Evolutionary conservation across 768 basidiomycete genomes (phyloP).

Genomic region (Tephrocybe sp.): DNA sequence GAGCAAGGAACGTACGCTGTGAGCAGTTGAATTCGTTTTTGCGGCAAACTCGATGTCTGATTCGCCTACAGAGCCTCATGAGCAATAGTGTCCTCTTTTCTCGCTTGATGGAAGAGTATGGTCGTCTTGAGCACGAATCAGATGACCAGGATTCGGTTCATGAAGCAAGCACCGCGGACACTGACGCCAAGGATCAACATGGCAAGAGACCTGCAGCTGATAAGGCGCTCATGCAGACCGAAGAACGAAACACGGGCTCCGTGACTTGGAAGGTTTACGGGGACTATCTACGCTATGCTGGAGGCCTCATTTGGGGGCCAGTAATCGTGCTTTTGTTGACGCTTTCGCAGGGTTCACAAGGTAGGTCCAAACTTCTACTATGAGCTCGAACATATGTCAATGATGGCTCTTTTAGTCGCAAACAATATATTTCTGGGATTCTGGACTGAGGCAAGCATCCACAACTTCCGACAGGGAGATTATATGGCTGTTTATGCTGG

Average conservation of each 20-base stretch:
- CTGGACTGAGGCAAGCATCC: constrained; percentile 60
- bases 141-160: constrained; percentile 24
- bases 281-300: constrained; percentile 45
- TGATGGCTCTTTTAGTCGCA: constrained; percentile 36
- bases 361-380: constrained; percentile 24
- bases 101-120: constrained; percentile 54
- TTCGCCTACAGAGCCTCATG: constrained; percentile 38
- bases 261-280: constrained; percentile 47
- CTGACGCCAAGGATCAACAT: constrained; percentile 4
- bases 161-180: constrained; percentile 1
- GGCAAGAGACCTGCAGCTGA: constrained; percentile 24
- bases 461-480: constrained; percentile 51
- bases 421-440: constrained; percentile 70
- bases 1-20: constrained; percentile 64
- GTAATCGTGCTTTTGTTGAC: constrained; percentile 40
- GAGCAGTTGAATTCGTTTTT: constrained; percentile 11
- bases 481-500: constrained; percentile 65
- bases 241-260: constrained; percentile 54
- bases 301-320: constrained; percentile 45
- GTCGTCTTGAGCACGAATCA: constrained; percentile 32
- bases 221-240: constrained; percentile 46
- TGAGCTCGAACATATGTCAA: neutral
- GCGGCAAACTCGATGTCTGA: neutral
- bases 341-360: constrained; percentile 46
- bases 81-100: constrained; percentile 41